Evolutionary conservation across 148 eudicot genomes (phyloP).

Genomic region (Nyssa sinensis): DNA sequence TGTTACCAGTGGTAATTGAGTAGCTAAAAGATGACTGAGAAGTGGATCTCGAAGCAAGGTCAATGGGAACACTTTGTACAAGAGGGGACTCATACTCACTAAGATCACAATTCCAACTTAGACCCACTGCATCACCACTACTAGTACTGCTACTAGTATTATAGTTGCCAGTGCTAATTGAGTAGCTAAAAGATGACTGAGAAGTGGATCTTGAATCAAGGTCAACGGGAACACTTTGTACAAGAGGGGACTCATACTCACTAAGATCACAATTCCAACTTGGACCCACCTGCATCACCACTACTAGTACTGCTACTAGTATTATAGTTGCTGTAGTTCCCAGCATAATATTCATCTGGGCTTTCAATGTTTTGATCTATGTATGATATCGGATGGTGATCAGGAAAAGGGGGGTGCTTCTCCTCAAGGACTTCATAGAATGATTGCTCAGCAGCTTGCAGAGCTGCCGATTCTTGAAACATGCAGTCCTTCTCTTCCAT

Average conservation of each 20-base stretch:
- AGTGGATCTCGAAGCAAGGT: conserved; percentile 25
- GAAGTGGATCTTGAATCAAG: conserved; percentile 24
- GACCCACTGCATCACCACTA: conserved; percentile 7
- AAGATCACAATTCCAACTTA: conserved; percentile 21
- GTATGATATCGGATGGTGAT: too few relatives aligned
- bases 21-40: conserved; percentile 30
- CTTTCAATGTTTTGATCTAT: conserved; percentile 8
- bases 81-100: conserved; percentile 22
- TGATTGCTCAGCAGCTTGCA: conserved; percentile 65
- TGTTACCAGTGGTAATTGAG: conserved; percentile 21
- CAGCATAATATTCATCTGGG: conserved; percentile 15
- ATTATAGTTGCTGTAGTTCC: not conserved
- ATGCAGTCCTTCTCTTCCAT: conserved; percentile 48
- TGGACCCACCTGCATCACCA: conserved; percentile 9
- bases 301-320: conserved; percentile 16
- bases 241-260: conserved; percentile 19
- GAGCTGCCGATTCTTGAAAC: conserved; percentile 56
- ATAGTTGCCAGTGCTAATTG: conserved; percentile 13
- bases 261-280: conserved; percentile 22
- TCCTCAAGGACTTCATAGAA: conserved; percentile 60
- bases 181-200: conserved; percentile 29
- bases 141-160: conserved; percentile 13
- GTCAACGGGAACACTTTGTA: conserved; percentile 20
- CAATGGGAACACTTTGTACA: conserved; percentile 16
- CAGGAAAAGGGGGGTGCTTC: conserved; percentile 33